Evolutionary conservation across 768 basidiomycete genomes (phyloP).

Genomic region (Dentipellis fragilis): DNA sequence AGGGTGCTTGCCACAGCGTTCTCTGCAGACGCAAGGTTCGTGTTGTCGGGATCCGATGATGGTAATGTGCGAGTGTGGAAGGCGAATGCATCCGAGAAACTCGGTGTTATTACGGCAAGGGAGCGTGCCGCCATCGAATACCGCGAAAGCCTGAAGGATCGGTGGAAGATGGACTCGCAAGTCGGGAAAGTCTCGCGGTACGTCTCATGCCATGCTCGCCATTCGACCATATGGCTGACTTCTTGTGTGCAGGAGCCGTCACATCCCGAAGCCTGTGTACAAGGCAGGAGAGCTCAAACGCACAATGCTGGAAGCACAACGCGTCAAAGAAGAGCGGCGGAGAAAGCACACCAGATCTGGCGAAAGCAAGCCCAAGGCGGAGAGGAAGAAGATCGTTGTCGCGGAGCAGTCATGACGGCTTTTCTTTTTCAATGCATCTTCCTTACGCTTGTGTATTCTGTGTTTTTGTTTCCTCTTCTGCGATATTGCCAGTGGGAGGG

Average conservation of each 20-base stretch:
- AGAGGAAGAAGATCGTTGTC: constrained; percentile 81
- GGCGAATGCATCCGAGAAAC: constrained; percentile 81
- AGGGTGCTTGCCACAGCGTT: constrained; percentile 86
- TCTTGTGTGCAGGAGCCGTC: constrained; percentile 44
- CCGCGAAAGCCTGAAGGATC: constrained; percentile 73
- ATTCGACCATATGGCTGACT: background rate
- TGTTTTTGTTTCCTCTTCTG: background rate
- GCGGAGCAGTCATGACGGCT: constrained; percentile 54
- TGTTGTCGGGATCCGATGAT: constrained; percentile 87
- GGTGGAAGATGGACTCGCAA: constrained; percentile 80
- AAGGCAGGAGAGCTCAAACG: constrained; percentile 80
- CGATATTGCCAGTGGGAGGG: no score
- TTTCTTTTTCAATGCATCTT: background rate
- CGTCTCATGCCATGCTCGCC: constrained; percentile 16
- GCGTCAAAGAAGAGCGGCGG: constrained; percentile 90
- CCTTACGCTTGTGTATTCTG: background rate
- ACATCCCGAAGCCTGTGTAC: constrained; percentile 87
- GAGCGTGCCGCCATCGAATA: constrained; percentile 92
- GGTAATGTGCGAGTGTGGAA: constrained; percentile 96
- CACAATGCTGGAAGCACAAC: constrained; percentile 83
- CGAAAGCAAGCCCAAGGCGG: constrained; percentile 80
- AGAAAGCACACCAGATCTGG: constrained; percentile 84
- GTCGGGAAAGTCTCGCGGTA: constrained; percentile 77
- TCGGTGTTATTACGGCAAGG: constrained; percentile 83
- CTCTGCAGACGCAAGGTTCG: constrained; percentile 85